Evolutionary conservation across 2,329 filamentous ascomycete genomes (phyloP).

Genomic region (Fusarium tjaetaba): DNA sequence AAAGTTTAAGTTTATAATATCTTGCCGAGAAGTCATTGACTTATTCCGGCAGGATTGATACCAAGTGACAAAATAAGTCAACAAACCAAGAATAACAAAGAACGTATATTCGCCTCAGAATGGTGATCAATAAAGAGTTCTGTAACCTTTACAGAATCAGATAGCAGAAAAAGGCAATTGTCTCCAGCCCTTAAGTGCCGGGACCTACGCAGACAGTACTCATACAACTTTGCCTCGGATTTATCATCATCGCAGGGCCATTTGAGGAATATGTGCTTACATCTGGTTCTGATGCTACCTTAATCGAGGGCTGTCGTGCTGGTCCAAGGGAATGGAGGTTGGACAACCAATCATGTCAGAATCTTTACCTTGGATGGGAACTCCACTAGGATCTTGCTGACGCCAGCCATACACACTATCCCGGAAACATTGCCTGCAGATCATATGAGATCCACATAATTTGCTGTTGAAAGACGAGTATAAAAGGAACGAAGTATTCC

Average conservation of each 20-base stretch:
- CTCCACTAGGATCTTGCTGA: neutral
- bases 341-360: neutral
- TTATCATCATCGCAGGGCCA: neutral
- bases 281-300: too few relatives aligned
- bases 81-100: neutral
- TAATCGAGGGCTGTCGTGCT: too few relatives aligned
- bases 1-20: neutral
- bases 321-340: neutral
- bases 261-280: neutral
- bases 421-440: neutral
- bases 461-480: neutral
- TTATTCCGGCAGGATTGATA: fast-evolving
- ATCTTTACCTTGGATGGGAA: too few relatives aligned
- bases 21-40: neutral
- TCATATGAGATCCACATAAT: neutral
- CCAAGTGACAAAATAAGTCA: fast-evolving
- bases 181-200: neutral
- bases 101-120: too few relatives aligned
- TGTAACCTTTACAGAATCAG: fast-evolving
- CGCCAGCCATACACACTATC: neutral
- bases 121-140: neutral
- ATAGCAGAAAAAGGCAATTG: neutral
- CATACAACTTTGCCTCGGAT: neutral
- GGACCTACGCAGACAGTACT: too few relatives aligned
- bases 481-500: neutral